phyloP scores from a whole-genome alignment of 1,284 basidiomycete species.

The Cryptococcus sp. region DNA sequence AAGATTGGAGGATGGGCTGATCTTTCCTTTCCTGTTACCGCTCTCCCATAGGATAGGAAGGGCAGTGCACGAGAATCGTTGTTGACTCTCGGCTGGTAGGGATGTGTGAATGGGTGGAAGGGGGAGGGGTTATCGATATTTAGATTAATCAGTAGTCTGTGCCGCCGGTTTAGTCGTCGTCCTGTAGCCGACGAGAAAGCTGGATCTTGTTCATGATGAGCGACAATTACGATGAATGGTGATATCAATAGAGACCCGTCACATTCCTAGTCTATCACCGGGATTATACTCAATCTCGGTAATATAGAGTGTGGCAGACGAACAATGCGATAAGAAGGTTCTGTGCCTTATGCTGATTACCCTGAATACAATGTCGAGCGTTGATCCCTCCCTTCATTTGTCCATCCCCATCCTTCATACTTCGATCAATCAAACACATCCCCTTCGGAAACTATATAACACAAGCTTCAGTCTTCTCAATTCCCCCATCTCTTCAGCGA shows the following conservation, averaged over 20 bases:
- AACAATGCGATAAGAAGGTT: too few relatives aligned
- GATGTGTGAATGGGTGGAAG: not conserved
- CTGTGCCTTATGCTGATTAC: too few relatives aligned
- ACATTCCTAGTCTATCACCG: too few relatives aligned
- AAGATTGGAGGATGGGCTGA: not conserved
- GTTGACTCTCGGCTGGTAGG: conserved; percentile 9
- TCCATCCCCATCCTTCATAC: too few relatives aligned
- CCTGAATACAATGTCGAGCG: too few relatives aligned
- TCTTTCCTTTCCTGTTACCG: conserved; percentile 24
- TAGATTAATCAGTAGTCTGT: not conserved
- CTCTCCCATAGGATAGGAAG: conserved; percentile 18
- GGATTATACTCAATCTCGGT: too few relatives aligned
- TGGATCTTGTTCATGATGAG: too few relatives aligned
- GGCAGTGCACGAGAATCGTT: conserved; percentile 24
- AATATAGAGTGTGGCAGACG: too few relatives aligned
- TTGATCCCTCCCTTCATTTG: too few relatives aligned
- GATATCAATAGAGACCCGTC: too few relatives aligned
- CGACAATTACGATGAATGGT: too few relatives aligned
- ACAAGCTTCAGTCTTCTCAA: not conserved
- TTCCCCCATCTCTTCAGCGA: not conserved
- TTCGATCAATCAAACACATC: not conserved
- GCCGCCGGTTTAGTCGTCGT: not conserved
- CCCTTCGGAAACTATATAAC: not conserved
- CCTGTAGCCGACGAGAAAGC: too few relatives aligned
- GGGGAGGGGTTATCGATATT: not conserved